A percentile compares a stretch with the other conserved stretches of the same genome.
Conservation (phyloP, 1,284 basidiomycete species). For the Fomitopsis betulina region DNA sequence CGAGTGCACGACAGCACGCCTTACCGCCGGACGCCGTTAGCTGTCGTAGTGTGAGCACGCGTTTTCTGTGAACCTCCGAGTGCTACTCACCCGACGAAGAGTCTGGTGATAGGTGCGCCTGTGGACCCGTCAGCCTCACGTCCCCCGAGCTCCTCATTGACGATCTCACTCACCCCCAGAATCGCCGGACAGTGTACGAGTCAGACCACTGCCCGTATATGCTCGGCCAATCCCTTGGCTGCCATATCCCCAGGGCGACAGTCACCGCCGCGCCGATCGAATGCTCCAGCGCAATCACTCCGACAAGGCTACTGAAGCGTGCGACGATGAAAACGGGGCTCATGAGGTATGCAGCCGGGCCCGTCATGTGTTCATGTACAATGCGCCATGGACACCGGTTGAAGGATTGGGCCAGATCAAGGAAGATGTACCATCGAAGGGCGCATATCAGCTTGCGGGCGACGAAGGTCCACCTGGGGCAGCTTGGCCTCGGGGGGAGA, state of each 20-base stretch:
- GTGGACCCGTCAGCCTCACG: background rate
- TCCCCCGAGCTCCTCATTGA: background rate
- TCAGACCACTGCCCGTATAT: slow-evolving; percentile 29
- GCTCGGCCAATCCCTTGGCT: slow-evolving; percentile 30
- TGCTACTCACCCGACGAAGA: slow-evolving; percentile 17
- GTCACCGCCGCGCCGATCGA: slow-evolving; percentile 12
- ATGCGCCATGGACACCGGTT: slow-evolving; percentile 4
- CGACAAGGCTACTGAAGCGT: slow-evolving; percentile 13
- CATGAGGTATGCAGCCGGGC: slow-evolving; percentile 3
- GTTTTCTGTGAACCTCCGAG: background rate
- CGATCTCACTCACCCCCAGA: slow-evolving; percentile 31
- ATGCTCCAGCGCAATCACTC: slow-evolving; percentile 21
- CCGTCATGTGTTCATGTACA: background rate
- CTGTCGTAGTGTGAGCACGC: slow-evolving; percentile 6
- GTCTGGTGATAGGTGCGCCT: slow-evolving; percentile 31
- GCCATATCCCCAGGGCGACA: slow-evolving; percentile 21
- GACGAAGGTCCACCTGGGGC: slow-evolving; percentile 3
- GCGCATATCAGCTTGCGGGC: background rate
- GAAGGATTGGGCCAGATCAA: slow-evolving; percentile 12
- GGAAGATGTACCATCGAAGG: slow-evolving; percentile 6
- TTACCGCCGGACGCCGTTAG: slow-evolving; percentile 19
- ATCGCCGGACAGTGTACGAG: slow-evolving; percentile 31
- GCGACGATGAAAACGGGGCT: slow-evolving; percentile 9
- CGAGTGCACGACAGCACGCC: slow-evolving; percentile 9
- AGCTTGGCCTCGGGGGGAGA: slow-evolving; percentile 5